Base-by-base conservation (phyloP, 805 yeast species). In the Komagataella phaffii region DNA sequence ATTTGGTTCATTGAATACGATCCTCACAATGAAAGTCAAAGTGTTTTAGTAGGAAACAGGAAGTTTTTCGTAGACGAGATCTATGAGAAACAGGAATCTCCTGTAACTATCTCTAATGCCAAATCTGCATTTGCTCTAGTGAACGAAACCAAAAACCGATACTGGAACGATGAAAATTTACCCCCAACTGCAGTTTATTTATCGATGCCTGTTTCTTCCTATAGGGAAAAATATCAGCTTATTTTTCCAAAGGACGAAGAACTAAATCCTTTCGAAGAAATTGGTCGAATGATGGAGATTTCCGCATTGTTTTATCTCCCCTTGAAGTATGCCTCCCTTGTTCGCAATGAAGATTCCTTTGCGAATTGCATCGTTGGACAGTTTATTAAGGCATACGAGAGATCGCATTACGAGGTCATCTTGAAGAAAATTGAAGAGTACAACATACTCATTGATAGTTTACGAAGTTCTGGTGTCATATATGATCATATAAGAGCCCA, bases 221-320 rank as follows among this genome's bases (percentile, higher is more conserved):
- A 78, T 54, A 62, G 62, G 36, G 87, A 81, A 57, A 17, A 67
- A 68, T 81, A 75, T 54, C 54, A 71, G 7, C 62, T 81, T 44
- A 74, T 75, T 3, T 63, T 66, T 14, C 78, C 83, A 5, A 78
- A 76, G 54, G 73, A 73, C 54, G 77, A 78, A 51, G 81, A 76
- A 53, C 69, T 80, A 45, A 81, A 82, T 58, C 87, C 89, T 3
- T 66, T 81, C 48, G 75, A 70, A 49, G 91, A 85, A 57, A 71
- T 84, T 51, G 83, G 80, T 3, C 69, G 69, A 51, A 60, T 65
- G 24, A 75, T 77, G 74, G 78, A 72, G 49, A 51, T 73, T 44
- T 59, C 66, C 14, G 67, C 80, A 0, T 24, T 59, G 17, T 17
- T 17, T 17, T 17, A 17, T 17, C 17, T 17, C 17, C 79, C 79